A percentile compares a stretch with the other conserved stretches of the same genome.
Evolutionary conservation across 305 asterid species (phyloP).

Genomic region (Nicotiana rustica): DNA sequence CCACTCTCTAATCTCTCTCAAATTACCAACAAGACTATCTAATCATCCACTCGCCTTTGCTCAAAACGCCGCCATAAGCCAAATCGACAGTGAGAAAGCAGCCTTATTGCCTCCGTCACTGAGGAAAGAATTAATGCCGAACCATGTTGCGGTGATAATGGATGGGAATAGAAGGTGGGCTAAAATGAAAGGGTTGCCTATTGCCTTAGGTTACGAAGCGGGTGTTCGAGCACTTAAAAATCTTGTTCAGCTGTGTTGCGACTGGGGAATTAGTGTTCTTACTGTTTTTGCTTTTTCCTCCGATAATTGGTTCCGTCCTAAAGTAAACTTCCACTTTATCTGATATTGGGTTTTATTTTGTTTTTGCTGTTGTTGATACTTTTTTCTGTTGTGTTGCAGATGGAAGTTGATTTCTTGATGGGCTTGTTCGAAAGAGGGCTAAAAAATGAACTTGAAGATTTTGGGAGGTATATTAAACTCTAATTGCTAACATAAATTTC

Average conservation of each 20-base stretch:
- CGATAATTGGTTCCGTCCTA: conserved; percentile 63
- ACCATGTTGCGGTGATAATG: conserved; percentile 66
- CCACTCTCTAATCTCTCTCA: background rate
- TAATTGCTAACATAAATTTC: too few species aligned
- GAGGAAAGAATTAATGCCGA: conserved; percentile 55
- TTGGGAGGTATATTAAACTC: background rate
- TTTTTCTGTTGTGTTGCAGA: conserved; percentile 40
- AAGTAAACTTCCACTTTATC: conserved; percentile 37
- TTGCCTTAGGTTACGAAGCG: conserved; percentile 53
- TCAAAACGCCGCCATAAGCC: background rate
- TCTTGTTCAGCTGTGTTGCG: conserved; percentile 47
- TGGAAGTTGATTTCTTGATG: conserved; percentile 68
- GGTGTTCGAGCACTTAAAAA: conserved; percentile 51
- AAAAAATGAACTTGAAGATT: conserved; percentile 49
- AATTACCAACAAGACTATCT: background rate
- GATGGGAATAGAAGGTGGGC: conserved; percentile 77
- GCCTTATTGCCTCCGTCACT: background rate
- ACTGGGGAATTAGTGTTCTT: conserved; percentile 55
- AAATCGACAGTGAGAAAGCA: background rate
- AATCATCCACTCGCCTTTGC: background rate
- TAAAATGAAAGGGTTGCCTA: conserved; percentile 48
- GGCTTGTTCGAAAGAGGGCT: conserved; percentile 56
- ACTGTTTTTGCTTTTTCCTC: conserved; percentile 67
- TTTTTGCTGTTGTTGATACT: conserved; percentile 8
- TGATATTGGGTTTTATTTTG: background rate